These are phyloP conservation scores for Monilinia fructigena DNA, from an alignment of 2,329 filamentous ascomycete genomes.

Conservation along the genomic window DNA sequence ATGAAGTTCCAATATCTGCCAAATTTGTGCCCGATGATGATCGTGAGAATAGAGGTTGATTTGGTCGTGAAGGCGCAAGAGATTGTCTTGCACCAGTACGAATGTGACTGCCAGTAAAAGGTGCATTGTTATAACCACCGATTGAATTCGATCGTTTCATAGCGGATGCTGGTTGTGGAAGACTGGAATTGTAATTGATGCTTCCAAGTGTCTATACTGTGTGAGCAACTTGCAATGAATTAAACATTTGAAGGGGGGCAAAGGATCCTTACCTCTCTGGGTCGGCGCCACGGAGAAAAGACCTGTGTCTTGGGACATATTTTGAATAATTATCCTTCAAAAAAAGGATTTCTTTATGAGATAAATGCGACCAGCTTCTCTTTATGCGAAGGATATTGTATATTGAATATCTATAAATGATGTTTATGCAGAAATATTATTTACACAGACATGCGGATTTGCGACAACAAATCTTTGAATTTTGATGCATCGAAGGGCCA, in stretches of 20 bases:
- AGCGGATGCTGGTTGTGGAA: conserved; percentile 87
- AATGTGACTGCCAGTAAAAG: conserved; percentile 68
- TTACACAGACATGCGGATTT: conserved; percentile 3
- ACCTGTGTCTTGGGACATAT: conserved; percentile 83
- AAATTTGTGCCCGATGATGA: conserved; percentile 81
- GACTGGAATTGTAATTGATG: conserved; percentile 76
- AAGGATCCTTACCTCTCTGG: conserved; percentile 70
- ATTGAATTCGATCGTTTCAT: conserved; percentile 90
- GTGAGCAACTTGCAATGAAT: conserved; percentile 14
- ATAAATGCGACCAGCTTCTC: conserved; percentile 10
- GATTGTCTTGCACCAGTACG: conserved; percentile 82
- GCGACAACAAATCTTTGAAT: conserved; percentile 19
- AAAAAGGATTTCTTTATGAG: neutral
- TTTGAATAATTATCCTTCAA: conserved; percentile 24
- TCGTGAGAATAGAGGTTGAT: conserved; percentile 82
- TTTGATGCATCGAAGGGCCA: conserved; percentile 16
- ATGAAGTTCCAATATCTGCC: conserved; percentile 75
- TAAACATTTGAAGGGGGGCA: conserved; percentile 10
- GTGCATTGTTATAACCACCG: conserved; percentile 61
- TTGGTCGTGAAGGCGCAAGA: conserved; percentile 78
- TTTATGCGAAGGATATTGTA: conserved; percentile 11
- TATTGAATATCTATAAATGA: neutral
- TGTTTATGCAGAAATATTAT: conserved; percentile 9
- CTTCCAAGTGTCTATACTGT: conserved; percentile 73
- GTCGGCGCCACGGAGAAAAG: conserved; percentile 87